A percentile compares a stretch with the other conserved stretches of the same genome.
Conservation (phyloP, 768 basidiomycete species). For the Naganishia antarctica region DNA sequence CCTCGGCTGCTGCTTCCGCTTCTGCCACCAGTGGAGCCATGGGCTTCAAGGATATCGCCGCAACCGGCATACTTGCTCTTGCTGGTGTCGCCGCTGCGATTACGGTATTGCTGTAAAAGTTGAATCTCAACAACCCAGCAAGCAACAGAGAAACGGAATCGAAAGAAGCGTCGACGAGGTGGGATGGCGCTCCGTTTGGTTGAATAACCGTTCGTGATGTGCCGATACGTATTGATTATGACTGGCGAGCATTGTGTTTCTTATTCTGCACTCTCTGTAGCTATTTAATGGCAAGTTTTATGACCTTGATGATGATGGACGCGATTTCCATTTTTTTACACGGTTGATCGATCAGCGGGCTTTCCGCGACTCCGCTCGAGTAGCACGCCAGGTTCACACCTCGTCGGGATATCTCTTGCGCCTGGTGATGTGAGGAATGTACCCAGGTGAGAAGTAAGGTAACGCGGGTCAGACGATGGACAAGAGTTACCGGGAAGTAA, state of each 20-base stretch:
- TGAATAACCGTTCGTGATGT: neutral
- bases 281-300: neutral
- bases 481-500: too few relatives aligned
- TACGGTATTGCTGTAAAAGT: constrained; percentile 27
- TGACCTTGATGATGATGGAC: neutral
- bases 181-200: too few relatives aligned
- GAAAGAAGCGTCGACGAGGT: neutral
- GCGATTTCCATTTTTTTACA: neutral
- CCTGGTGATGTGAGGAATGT: too few relatives aligned
- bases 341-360: too few relatives aligned
- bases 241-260: neutral
- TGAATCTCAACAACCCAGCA: too few relatives aligned
- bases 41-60: constrained; percentile 8
- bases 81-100: constrained; percentile 27
- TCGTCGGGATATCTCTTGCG: too few relatives aligned
- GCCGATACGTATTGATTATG: neutral
- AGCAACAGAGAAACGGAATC: too few relatives aligned
- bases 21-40: constrained; percentile 26
- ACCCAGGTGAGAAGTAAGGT: too few relatives aligned
- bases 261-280: neutral
- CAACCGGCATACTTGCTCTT: constrained; percentile 19
- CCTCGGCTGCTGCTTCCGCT: constrained; percentile 31
- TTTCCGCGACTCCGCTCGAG: too few relatives aligned
- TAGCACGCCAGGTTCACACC: too few relatives aligned
- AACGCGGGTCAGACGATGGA: too few relatives aligned